Percentiles rank a stretch among this genome's conserved stretches.
Evolutionary conservation across 371 early-diverging fungal genomes (phyloP).

Genomic region (Mortierella sp.): DNA sequence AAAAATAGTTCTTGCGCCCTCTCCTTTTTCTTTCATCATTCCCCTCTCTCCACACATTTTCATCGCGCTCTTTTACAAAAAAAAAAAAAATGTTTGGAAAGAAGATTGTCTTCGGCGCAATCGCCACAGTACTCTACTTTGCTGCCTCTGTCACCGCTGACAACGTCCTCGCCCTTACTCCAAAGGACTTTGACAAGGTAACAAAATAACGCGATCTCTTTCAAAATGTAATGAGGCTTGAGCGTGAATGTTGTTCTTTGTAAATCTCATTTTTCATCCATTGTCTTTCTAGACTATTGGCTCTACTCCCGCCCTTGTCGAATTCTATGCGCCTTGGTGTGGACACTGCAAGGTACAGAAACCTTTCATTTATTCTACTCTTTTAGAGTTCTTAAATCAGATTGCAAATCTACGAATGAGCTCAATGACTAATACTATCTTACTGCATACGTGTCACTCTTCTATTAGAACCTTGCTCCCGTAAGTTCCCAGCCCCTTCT

Average conservation of each 20-base stretch:
- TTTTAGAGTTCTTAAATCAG: neutral
- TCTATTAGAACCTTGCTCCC: conserved; percentile 51
- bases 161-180: conserved; percentile 45
- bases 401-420: neutral
- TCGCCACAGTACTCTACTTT: conserved; percentile 45
- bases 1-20: neutral
- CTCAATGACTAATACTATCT: conserved; percentile 29
- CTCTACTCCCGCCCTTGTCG: conserved; percentile 66
- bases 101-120: conserved; percentile 46
- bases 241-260: neutral
- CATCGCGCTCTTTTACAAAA: neutral
- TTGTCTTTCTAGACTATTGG: conserved; percentile 37
- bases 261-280: neutral
- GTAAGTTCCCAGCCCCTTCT: conserved; percentile 29
- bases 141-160: conserved; percentile 43
- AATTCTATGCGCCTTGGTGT: conserved; percentile 98
- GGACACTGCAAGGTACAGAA: conserved; percentile 87
- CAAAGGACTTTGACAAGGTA: conserved; percentile 53
- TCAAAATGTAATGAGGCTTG: neutral
- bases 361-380: neutral
- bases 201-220: neutral
- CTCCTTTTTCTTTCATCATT: neutral
- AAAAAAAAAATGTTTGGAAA: conserved; percentile 48
- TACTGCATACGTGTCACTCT: conserved; percentile 15
- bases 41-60: neutral